Percentiles rank a stretch among this genome's conserved stretches.
Conservation (phyloP, 495 filamentous ascomycete species). For the Chaetomium fimeti region DNA sequence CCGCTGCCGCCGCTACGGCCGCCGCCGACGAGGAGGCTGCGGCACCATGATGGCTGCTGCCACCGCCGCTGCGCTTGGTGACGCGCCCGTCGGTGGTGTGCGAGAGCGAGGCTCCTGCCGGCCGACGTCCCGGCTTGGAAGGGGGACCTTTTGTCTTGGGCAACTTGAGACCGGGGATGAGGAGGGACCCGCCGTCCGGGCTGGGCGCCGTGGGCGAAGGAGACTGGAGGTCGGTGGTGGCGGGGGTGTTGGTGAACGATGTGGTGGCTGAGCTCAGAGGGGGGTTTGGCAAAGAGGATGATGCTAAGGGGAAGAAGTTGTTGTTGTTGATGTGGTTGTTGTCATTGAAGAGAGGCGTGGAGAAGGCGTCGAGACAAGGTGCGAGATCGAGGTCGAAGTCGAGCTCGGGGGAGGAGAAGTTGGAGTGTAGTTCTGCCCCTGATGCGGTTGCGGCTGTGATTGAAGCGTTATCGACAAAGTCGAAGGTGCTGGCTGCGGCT, state of each 20-base stretch:
- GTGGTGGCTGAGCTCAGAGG: background rate
- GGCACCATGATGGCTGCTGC: background rate
- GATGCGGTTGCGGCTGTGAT: background rate
- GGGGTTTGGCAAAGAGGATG: background rate
- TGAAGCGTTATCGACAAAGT: slow-evolving; percentile 7
- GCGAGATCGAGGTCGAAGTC: background rate
- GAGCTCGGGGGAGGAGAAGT: slow-evolving; percentile 7
- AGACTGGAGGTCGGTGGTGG: slow-evolving; percentile 7
- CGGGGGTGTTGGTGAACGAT: slow-evolving; percentile 12
- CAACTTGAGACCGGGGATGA: slow-evolving; percentile 23
- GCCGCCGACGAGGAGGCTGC: background rate
- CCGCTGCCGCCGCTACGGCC: background rate
- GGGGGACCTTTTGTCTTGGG: background rate
- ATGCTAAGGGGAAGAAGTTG: background rate
- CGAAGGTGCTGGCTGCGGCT: slow-evolving; percentile 3
- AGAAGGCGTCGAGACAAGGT: slow-evolving; percentile 9
- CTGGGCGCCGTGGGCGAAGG: slow-evolving; percentile 1
- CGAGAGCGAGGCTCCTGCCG: slow-evolving; percentile 9
- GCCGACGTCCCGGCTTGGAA: slow-evolving; percentile 20
- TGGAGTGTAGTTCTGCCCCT: background rate
- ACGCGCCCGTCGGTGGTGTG: slow-evolving; percentile 9
- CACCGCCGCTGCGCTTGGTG: slow-evolving; percentile 6
- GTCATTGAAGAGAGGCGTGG: slow-evolving; percentile 3
- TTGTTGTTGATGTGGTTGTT: too few species aligned
- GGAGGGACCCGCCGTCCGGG: background rate